Evolutionary conservation across 2,329 filamentous ascomycete species (phyloP).

Genomic region (Aspergillus sp.): DNA sequence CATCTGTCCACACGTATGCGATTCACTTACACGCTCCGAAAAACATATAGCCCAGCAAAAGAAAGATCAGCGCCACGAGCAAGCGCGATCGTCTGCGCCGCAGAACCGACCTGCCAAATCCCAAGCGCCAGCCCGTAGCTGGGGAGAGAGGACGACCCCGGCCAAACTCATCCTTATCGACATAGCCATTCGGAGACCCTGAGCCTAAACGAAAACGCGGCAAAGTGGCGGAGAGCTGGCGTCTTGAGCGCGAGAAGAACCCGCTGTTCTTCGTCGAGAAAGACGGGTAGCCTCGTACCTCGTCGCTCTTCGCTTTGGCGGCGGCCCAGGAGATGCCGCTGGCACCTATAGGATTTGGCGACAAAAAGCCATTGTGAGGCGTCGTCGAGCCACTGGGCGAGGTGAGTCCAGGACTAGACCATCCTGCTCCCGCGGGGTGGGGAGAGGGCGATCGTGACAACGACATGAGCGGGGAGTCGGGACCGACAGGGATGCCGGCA

Average conservation of each 20-base stretch:
- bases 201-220: constrained; percentile 65
- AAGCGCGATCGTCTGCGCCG: constrained; percentile 68
- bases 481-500: constrained; percentile 50
- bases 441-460: constrained; percentile 87
- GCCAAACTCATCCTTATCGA: constrained; percentile 73
- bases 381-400: constrained; percentile 72
- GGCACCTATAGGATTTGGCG: constrained; percentile 27
- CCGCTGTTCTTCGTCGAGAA: constrained; percentile 81
- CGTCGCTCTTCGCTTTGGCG: constrained; percentile 73
- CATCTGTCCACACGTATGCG: background rate
- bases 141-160: constrained; percentile 53
- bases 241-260: constrained; percentile 84
- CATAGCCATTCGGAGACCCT: constrained; percentile 44
- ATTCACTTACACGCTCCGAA: constrained; percentile 69
- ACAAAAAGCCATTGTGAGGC: constrained; percentile 53
- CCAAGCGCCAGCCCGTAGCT: constrained; percentile 31
- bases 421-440: constrained; percentile 72
- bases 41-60: constrained; percentile 66
- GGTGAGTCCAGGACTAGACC: constrained; percentile 79
- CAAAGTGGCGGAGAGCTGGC: constrained; percentile 75
- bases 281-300: constrained; percentile 73
- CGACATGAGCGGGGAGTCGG: constrained; percentile 67
- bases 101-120: constrained; percentile 53
- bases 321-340: constrained; percentile 74
- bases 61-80: constrained; percentile 59